Evolutionary conservation across 345 rosid species (phyloP), one percentile per base, ranked within the genome.

Genomic region (Raphanus sativus): DNA sequence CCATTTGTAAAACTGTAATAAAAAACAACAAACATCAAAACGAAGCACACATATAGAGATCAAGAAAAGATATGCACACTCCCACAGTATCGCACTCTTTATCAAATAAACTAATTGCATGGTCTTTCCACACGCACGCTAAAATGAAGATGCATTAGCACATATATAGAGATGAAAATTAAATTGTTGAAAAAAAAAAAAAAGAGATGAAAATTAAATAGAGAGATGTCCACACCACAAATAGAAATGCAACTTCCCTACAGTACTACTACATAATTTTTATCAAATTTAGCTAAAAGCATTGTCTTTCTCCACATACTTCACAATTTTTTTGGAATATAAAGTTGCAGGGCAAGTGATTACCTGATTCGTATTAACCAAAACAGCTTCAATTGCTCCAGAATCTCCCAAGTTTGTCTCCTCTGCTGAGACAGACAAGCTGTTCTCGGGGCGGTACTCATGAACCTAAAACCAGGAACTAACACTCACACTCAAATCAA

Each of bases 1-100:
- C 98, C 98, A 94, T 74, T 94, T 92, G 84, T 92, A 94, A 65
- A 94, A 94, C 98, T 94, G 89, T 71, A 76, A 21, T 15, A 3
- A 65, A 75, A 70, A 8, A 33, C 21, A 73, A 10, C 42, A 69
- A 30, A 29, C 3, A 2, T 60, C 9, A 0, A 60, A 78, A 11
- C 10, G 25, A 78, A 67, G 30, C 67, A 67, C 60, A 67, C 55
- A 67, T 30, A 16, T 6, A 24, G 1, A 67, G 21, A 69, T 6
- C 21, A 50, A 15, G 24, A 50, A 50, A 2, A 50, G 56, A 50
- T 21, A 15, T 50, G 24, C 9, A 15, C 15, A 8, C 9, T 17
- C 56, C 42, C 15, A 50, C 24, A 15, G 56, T 50, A 50, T 6
- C 24, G 9, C 9, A 48, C n/a, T 48, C 55, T 15, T 42, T 10